Base-by-base conservation (phyloP, 768 basidiomycete genomes). In the Amanita pallidorosea region DNA sequence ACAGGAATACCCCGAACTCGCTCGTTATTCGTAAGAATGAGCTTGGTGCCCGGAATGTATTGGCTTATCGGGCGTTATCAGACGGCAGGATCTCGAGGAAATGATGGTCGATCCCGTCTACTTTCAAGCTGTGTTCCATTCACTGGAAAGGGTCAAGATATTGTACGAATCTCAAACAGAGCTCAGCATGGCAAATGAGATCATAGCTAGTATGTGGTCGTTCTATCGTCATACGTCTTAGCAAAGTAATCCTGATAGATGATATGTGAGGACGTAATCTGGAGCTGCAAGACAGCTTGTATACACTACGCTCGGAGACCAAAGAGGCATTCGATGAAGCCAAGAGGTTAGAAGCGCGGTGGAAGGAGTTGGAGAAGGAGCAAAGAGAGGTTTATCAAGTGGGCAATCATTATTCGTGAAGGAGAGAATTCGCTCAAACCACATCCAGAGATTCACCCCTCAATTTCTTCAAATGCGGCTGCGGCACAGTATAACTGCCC, bases 351-450 rank as follows among this genome's bases (percentile, higher is more conserved):
- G 91, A 96, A 66, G 70, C 73, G 0, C 73, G 87, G 25, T 95
- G 92, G 91, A 83, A 80, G 57, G 88, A 88, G 45, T 60, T 96
- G 6, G 91, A 96, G 53, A 81, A 81, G 57, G 89, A 93, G 58
- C 95, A 98, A 67, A 78, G 71, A 47, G 88, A 90, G 25, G 74
- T 92, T 17, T 95, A 94, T 61, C 90, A 92, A 72, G 94, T 90
- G 25, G 51, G 67, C 58, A 33, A 9, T 15, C 31, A 31, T 31
- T 31, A 11, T 29, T 31, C 4, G 31, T 31, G 11, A 31, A 12
- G 31, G 31, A 31, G 31, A 31, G 31, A 31, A 31, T 31, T 12
- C 2, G 31, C 31, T 31, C 31, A 31, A 31, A 12, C 31, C 11
- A 12, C 11, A 31, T 25, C n/a, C 53, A 96, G 93, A 80, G 88